A percentile compares a stretch with the other conserved stretches of the same genome.
phyloP scores from a whole-genome alignment of 208 protist species.

The Vickermania spadyakhi region DNA sequence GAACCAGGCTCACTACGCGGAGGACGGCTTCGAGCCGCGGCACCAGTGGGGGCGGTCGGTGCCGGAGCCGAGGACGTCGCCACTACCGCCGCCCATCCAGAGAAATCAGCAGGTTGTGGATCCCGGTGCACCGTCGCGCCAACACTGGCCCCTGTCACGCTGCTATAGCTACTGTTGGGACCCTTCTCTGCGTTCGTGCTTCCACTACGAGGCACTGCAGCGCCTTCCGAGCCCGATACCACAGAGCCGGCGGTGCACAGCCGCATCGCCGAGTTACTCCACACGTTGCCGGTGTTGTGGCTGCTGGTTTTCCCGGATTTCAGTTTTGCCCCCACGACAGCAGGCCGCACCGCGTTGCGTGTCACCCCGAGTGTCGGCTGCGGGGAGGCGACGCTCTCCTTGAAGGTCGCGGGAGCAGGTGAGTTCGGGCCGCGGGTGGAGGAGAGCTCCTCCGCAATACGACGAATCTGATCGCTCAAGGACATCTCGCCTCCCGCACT shows the following conservation, averaged over 20 bases:
- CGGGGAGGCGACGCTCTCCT: neutral
- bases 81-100: neutral
- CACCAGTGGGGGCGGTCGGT: neutral
- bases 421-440: neutral
- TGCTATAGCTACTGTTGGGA: neutral
- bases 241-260: neutral
- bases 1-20: neutral
- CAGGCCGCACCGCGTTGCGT: too few relatives aligned
- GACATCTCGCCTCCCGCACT: too few relatives aligned
- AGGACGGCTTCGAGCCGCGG: neutral
- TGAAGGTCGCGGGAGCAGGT: neutral
- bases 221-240: neutral
- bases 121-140: neutral
- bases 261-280: neutral
- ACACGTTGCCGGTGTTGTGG: neutral
- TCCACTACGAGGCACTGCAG: neutral
- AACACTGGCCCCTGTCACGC: neutral
- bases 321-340: neutral
- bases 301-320: neutral
- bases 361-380: too few relatives aligned
- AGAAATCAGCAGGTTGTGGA: neutral
- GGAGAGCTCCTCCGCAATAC: slow-evolving; percentile 3
- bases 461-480: too few relatives aligned
- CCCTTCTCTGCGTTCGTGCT: neutral
- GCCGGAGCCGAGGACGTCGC: neutral